Conservation (phyloP, 371 early-diverging fungal species). For the Mucor circinelloides region DNA sequence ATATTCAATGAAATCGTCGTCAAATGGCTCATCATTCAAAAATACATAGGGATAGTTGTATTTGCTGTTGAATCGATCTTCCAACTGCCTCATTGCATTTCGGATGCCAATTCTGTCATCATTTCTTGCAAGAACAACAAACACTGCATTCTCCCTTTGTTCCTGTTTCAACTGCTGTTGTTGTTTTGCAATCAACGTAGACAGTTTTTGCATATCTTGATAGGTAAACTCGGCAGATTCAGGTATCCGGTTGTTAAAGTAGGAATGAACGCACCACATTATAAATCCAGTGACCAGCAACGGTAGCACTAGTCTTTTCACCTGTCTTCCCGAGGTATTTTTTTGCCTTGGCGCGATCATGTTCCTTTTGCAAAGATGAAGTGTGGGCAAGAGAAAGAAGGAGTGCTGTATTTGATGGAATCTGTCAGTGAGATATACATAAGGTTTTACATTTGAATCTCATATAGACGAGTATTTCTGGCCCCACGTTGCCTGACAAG, state of each 20-base stretch:
- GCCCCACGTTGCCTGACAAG: background rate
- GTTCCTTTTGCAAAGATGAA: background rate
- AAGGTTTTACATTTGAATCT: background rate
- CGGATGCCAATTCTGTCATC: slow-evolving; percentile 73
- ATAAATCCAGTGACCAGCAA: background rate
- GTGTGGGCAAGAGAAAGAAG: background rate
- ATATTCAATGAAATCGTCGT: slow-evolving; percentile 50
- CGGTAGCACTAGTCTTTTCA: background rate
- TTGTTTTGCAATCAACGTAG: background rate
- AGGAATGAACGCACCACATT: background rate
- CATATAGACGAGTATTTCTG: background rate
- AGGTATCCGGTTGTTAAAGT: background rate
- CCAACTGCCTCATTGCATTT: slow-evolving; percentile 41
- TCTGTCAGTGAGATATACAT: background rate
- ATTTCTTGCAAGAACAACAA: slow-evolving; percentile 77
- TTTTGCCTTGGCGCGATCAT: background rate
- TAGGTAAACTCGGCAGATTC: background rate
- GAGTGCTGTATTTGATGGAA: background rate
- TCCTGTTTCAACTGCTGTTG: background rate
- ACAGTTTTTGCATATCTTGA: background rate
- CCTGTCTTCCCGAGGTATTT: background rate
- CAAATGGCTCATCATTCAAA: slow-evolving; percentile 75
- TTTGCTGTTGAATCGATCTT: slow-evolving; percentile 75
- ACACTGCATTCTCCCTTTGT: slow-evolving; percentile 30
- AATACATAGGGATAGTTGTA: slow-evolving; percentile 85